These are phyloP conservation scores for Tieghemostelium lacteum DNA, from an alignment of 78 protist species.

Conservation along the genomic window DNA sequence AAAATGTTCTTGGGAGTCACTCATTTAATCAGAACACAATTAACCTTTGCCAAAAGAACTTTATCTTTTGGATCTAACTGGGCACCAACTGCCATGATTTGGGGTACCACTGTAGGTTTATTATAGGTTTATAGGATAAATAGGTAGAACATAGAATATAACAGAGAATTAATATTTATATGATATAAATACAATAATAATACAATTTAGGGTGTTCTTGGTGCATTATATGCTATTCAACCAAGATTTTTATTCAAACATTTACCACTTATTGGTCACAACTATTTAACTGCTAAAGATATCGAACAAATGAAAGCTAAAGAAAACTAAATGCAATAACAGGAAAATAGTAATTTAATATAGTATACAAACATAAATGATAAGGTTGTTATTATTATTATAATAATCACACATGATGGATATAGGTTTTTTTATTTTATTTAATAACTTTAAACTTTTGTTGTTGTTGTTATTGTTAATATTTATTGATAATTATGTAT, in stretches of 20 bases:
- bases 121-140: too few relatives aligned
- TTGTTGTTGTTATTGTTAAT: too few relatives aligned
- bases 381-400: neutral
- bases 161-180: too few relatives aligned
- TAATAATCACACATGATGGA: too few relatives aligned
- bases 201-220: neutral
- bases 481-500: too few relatives aligned
- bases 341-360: neutral
- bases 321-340: neutral
- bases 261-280: conserved; percentile 18
- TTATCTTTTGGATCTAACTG: conserved; percentile 19
- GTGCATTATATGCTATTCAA: conserved; percentile 26
- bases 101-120: conserved; percentile 37
- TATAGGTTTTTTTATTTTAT: too few relatives aligned
- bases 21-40: neutral
- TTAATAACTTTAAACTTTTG: too few relatives aligned
- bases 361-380: neutral
- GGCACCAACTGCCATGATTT: conserved; percentile 21
- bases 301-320: conserved; percentile 11
- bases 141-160: too few relatives aligned
- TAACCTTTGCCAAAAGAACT: neutral
- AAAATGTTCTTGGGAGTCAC: too few relatives aligned
- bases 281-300: conserved; percentile 57
- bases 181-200: too few relatives aligned
- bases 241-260: conserved; percentile 58